Evolutionary conservation across 1,284 basidiomycete species (phyloP), one percentile per base, ranked within the genome.

Genomic region (Omphalotus olearius): DNA sequence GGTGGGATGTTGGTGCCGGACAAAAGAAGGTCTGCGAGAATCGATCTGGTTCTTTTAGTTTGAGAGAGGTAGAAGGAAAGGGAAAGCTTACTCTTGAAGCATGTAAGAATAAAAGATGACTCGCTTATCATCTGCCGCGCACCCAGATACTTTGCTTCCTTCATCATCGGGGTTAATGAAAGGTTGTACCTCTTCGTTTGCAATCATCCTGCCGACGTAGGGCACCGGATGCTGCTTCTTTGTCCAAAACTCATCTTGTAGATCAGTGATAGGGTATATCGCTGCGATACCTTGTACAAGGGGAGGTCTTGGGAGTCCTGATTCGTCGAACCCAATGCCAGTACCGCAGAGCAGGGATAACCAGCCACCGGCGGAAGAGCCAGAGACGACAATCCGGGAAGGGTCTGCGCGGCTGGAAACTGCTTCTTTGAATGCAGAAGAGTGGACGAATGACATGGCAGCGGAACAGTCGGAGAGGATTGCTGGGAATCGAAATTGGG

Each of bases 301-400:
- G 1, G 58, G 53, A 5, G 67, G 67, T 14, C 45, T 57, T 16
- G 60, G 60, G 2, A 69, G 45, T 5, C 66, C 65, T 45, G 63
- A 65, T 14, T 61, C 66, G 16, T 54, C 58, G 47, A 63, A 69
- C 0, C 68, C 69, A 13, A 71, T 66, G 0, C 67, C 68, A 2
- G 63, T 66, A 0, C 69, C 69, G 2, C 58, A 54, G 6, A 71
- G 58, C 0, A 70, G 57, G 9, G 63, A 57, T 4, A 70, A 62
- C 66, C 67, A 72, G 0, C 69, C 69, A 6, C 70, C 69, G 0
- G 69, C 69, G 6, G 69, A 71, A 48, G 67, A 68, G 4, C 70
- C 70, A 48, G 65, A 67, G 13, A 70, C 38, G 28, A 70, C 56
- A n/a, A 72, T 52, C 18, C 64, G 64, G 38, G 62, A 57, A 0